A percentile compares a stretch with the other conserved stretches of the same genome.
Evolutionary conservation across 2,329 filamentous ascomycete genomes (phyloP).

Genomic region (Calonectria hawksworthii): DNA sequence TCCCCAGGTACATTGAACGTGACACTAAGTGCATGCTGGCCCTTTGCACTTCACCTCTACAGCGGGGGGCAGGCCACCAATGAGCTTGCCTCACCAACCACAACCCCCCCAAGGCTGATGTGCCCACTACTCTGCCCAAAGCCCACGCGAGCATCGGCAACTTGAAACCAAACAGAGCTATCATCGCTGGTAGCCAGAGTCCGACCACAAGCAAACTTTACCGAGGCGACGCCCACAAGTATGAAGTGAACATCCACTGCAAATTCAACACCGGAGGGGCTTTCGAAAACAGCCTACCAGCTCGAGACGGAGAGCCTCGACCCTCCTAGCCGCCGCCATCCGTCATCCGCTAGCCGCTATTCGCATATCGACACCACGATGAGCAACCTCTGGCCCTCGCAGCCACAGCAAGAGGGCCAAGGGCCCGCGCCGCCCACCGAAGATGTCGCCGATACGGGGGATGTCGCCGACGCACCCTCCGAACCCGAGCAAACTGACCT

Average conservation of each 20-base stretch:
- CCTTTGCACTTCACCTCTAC: neutral
- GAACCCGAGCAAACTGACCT: slow-evolving; percentile 54
- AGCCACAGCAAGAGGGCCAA: slow-evolving; percentile 50
- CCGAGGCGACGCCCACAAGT: slow-evolving; percentile 28
- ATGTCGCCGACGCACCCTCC: slow-evolving; percentile 49
- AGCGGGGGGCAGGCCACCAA: slow-evolving; percentile 37
- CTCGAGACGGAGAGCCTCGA: slow-evolving; percentile 27
- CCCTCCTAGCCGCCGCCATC: neutral
- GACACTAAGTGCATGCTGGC: neutral
- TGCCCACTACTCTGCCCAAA: slow-evolving; percentile 27
- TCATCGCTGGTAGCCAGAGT: neutral
- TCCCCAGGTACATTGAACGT: neutral
- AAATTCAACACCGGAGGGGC: slow-evolving; percentile 42
- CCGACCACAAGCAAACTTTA: slow-evolving; percentile 16
- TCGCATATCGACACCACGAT: slow-evolving; percentile 50
- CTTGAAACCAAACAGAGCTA: slow-evolving; percentile 7
- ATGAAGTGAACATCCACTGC: slow-evolving; percentile 32
- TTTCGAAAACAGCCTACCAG: slow-evolving; percentile 34
- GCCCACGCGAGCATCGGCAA: slow-evolving; percentile 26
- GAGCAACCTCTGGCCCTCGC: slow-evolving; percentile 61
- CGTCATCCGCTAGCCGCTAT: slow-evolving; percentile 1
- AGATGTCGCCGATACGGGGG: slow-evolving; percentile 60
- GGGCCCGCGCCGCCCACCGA: slow-evolving; percentile 46
- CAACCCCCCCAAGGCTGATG: slow-evolving; percentile 36
- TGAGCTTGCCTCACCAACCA: slow-evolving; percentile 35